Evolutionary conservation across 768 basidiomycete genomes (phyloP), one percentile per base, ranked within the genome.

Genomic region (Russula compacta): DNA sequence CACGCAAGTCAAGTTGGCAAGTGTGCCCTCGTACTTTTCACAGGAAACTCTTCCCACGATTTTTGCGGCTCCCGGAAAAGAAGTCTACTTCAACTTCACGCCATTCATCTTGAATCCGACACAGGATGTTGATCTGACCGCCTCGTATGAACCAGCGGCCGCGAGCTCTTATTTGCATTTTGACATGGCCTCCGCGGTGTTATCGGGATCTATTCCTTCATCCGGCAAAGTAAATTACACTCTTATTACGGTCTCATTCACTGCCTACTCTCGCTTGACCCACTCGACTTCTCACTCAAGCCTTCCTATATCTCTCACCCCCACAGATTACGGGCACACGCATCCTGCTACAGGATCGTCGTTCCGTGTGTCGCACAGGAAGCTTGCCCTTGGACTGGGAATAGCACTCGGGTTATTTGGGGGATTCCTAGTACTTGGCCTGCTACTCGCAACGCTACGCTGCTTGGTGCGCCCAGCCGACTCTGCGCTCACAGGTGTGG

Each of bases 1-100:
- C 19, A 83, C 86, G 19, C 83, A 78, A 64, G 75, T 95, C 38
- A 76, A 81, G 2, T 68, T 98, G 63, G 81, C 81, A 32, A 70
- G 90, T 21, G 82, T 86, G 9, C 79, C 86, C 4, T 87, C 91
- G 4, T 89, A 82, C 71, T 95, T 97, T 74, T 74, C 79, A 11
- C 64, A 75, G 21, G 74, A 82, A 21, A 72, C 75, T 36, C 73
- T 92, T 47, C 82, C 87, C 17, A 76, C 83, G 21, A 73, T 87
- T 52, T 73, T 81, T 51, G 79, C 77, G 42, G 74, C 77, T 29
- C 81, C 80, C 14, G 83, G 82, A 9, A 71, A 79, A 52, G 46
- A 70, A 3, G 73, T 91, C 47, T 67, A 75, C 7, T 85, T 89
- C 67, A 71, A 78, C 65, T 74, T 94, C 40, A 67, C 70, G 2